Evolutionary conservation across 2,329 filamentous ascomycete species (phyloP).

Genomic region (Aspergillus sp.): DNA sequence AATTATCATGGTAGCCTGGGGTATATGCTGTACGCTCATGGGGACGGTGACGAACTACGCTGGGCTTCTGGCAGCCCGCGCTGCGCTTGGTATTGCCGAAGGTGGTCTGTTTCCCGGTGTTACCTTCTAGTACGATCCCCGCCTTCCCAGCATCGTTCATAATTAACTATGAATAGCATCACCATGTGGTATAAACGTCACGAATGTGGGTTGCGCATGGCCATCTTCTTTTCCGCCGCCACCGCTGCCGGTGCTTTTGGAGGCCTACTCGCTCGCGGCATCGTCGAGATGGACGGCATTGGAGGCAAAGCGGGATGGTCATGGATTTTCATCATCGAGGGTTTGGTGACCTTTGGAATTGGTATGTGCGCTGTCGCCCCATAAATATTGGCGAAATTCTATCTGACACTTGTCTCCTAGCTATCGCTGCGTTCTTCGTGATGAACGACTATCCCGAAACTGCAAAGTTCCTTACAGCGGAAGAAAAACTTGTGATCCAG

Average conservation of each 20-base stretch:
- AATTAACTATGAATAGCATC: not conserved
- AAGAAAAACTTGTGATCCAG: conserved; percentile 6
- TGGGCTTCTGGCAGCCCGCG: conserved; percentile 50
- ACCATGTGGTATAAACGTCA: conserved; percentile 11
- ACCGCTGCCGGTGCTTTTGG: conserved; percentile 14
- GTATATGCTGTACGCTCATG: conserved; percentile 36
- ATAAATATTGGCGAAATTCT: too few relatives aligned
- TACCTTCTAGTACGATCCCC: conserved; percentile 9
- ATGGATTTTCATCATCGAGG: conserved; percentile 15
- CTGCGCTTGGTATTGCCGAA: conserved; percentile 50
- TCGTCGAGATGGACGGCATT: conserved; percentile 4
- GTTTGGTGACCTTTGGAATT: conserved; percentile 6
- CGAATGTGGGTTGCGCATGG: conserved; percentile 12
- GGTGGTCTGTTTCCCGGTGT: conserved; percentile 15
- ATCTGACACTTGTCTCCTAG: not conserved
- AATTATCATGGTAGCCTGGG: conserved; percentile 45
- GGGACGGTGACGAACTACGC: conserved; percentile 52
- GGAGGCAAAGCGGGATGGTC: conserved; percentile 5
- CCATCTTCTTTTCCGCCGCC: conserved; percentile 13
- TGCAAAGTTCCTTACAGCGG: conserved; percentile 9
- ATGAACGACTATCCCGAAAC: conserved; percentile 15
- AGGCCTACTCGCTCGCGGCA: conserved; percentile 10
- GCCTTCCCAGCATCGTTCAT: not conserved
- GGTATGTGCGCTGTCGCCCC: too few relatives aligned
- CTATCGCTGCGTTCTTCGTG: conserved; percentile 8